These are phyloP conservation scores for Melanomma pulvis-pyrius DNA, from an alignment of 495 filamentous ascomycete species.

Conservation along the genomic window DNA sequence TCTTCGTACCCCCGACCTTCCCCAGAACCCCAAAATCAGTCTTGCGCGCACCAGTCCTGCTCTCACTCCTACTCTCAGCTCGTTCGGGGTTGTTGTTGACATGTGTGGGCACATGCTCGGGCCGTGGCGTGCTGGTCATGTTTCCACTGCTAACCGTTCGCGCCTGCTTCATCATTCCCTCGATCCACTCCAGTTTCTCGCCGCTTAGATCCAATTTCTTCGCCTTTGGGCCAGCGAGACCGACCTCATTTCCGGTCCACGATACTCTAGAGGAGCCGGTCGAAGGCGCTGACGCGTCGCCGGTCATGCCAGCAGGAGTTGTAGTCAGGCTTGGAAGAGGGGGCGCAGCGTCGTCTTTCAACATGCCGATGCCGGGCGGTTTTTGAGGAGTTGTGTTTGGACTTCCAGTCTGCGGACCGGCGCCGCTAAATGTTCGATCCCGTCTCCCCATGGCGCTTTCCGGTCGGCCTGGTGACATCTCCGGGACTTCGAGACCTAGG, in stretches of 20 bases:
- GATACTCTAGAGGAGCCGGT: conserved; percentile 52
- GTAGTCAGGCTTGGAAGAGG: conserved; percentile 30
- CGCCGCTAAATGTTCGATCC: conserved; percentile 21
- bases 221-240: conserved; percentile 63
- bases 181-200: conserved; percentile 70
- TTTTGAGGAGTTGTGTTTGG: conserved; percentile 28
- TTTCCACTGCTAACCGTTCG: conserved; percentile 31
- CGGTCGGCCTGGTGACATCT: conserved; percentile 12
- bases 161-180: conserved; percentile 66
- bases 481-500: conserved; percentile 51
- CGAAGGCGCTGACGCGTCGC: conserved; percentile 43
- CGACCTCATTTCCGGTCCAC: conserved; percentile 63
- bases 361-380: not conserved
- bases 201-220: conserved; percentile 63
- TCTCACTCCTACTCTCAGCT: conserved; percentile 20
- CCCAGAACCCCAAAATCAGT: conserved; percentile 42
- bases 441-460: conserved; percentile 30
- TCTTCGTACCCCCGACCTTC: conserved; percentile 43
- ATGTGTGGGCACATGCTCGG: conserved; percentile 6
- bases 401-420: conserved; percentile 2
- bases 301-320: conserved; percentile 47
- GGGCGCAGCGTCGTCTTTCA: conserved; percentile 6
- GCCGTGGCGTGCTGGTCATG: not conserved
- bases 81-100: not conserved
- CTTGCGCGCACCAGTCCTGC: conserved; percentile 14